Evolutionary conservation across 2,329 filamentous ascomycete species (phyloP).

Genomic region (Colletotrichum musicola): DNA sequence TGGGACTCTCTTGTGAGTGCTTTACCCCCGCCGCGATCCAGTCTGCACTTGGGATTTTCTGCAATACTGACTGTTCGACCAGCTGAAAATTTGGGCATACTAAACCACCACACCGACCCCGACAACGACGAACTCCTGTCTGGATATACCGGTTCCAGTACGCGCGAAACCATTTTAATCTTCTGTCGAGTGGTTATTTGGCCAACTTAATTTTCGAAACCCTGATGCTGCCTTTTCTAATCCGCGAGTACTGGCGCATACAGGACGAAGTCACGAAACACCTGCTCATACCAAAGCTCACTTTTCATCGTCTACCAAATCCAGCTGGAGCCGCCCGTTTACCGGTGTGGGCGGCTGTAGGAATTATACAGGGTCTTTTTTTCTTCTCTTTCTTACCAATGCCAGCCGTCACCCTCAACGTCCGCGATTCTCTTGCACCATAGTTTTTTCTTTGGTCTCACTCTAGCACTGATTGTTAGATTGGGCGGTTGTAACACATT

Average conservation of each 20-base stretch:
- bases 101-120: conserved; percentile 54
- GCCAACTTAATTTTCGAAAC: conserved; percentile 40
- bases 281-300: conserved; percentile 39
- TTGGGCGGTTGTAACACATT: conserved; percentile 39
- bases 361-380: conserved; percentile 34
- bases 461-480: conserved; percentile 36
- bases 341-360: conserved; percentile 32
- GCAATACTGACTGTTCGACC: conserved; percentile 46
- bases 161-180: conserved; percentile 40
- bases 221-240: conserved; percentile 39
- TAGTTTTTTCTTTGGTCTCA: conserved; percentile 30
- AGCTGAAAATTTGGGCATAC: conserved; percentile 93
- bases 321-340: conserved; percentile 36
- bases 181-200: conserved; percentile 38
- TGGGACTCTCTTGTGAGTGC: conserved; percentile 96
- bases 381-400: conserved; percentile 23
- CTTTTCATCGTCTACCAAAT: conserved; percentile 36
- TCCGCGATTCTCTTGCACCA: conserved; percentile 37
- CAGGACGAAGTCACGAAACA: conserved; percentile 42
- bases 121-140: conserved; percentile 37
- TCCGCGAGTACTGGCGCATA: conserved; percentile 40
- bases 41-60: not conserved
- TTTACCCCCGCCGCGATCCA: conserved; percentile 40
- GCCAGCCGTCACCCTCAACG: conserved; percentile 25
- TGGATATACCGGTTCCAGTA: conserved; percentile 41